These are phyloP conservation scores for Globisporangium viniferum DNA, from an alignment of 352 stramenopile genomes.

Conservation along the genomic window DNA sequence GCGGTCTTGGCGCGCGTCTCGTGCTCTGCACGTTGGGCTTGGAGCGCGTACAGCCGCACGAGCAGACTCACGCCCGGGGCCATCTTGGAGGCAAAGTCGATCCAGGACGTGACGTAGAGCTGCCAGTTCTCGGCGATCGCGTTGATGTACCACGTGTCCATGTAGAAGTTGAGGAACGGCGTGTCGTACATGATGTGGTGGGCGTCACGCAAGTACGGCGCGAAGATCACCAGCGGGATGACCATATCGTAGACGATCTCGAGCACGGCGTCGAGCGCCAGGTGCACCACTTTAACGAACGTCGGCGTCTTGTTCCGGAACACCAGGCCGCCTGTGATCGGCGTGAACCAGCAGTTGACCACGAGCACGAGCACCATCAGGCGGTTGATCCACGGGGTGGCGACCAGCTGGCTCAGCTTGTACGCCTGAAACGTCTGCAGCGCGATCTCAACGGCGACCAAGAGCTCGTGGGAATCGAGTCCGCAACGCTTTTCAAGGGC, in stretches of 20 bases:
- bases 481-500: neutral
- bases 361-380: conserved; percentile 15
- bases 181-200: neutral
- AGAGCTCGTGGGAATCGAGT: neutral
- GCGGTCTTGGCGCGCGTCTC: neutral
- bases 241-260: conserved; percentile 20
- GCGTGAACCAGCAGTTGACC: conserved; percentile 27
- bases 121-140: neutral
- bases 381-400: conserved; percentile 14
- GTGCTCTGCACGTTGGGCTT: neutral
- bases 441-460: conserved; percentile 4
- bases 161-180: neutral
- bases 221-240: conserved; percentile 29
- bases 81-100: neutral
- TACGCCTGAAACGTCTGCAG: conserved; percentile 12
- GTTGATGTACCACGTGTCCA: neutral
- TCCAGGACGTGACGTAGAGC: neutral
- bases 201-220: conserved; percentile 18
- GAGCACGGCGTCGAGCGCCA: conserved; percentile 17
- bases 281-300: conserved; percentile 11
- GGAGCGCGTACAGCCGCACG: neutral
- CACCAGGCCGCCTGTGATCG: conserved; percentile 11
- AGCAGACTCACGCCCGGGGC: neutral
- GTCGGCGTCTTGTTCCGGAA: conserved; percentile 5
- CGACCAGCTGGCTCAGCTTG: conserved; percentile 2